A percentile compares a stretch with the other conserved stretches of the same genome.
phyloP scores from a whole-genome alignment of 768 basidiomycete species.

The Termitomyces sp. region DNA sequence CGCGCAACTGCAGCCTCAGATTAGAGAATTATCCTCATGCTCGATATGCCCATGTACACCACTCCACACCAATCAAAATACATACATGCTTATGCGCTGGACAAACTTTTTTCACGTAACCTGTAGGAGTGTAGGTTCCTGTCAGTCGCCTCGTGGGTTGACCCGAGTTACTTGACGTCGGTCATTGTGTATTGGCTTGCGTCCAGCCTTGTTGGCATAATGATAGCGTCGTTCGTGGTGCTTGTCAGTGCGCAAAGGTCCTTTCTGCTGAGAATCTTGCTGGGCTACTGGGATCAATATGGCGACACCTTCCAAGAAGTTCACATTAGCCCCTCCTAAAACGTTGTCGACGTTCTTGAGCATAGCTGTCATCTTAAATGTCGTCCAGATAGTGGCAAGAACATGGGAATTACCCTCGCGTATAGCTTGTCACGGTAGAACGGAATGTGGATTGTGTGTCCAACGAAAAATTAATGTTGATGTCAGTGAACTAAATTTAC shows the following conservation, averaged over 20 bases:
- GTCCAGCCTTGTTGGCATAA: neutral
- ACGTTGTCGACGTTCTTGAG: no score
- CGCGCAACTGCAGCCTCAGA: constrained; percentile 44
- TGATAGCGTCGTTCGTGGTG: neutral
- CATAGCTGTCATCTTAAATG: no score
- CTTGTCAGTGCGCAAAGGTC: no score
- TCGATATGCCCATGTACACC: constrained; percentile 25
- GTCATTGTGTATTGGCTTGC: neutral
- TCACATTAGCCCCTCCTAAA: no score
- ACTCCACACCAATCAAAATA: constrained; percentile 22
- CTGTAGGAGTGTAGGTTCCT: neutral
- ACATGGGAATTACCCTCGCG: no score
- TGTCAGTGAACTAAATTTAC: no score
- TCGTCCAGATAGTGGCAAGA: no score
- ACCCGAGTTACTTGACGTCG: neutral
- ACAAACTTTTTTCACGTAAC: neutral
- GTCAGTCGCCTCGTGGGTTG: neutral
- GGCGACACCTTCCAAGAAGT: no score
- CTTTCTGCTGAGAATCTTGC: neutral
- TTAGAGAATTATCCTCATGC: constrained; percentile 25
- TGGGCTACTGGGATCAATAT: no score
- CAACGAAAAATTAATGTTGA: no score
- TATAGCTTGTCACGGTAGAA: no score
- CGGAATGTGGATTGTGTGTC: no score
- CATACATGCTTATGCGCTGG: constrained; percentile 18